Base-by-base conservation (phyloP, 2,329 filamentous ascomycete genomes). In the Cladosporium sp. region DNA sequence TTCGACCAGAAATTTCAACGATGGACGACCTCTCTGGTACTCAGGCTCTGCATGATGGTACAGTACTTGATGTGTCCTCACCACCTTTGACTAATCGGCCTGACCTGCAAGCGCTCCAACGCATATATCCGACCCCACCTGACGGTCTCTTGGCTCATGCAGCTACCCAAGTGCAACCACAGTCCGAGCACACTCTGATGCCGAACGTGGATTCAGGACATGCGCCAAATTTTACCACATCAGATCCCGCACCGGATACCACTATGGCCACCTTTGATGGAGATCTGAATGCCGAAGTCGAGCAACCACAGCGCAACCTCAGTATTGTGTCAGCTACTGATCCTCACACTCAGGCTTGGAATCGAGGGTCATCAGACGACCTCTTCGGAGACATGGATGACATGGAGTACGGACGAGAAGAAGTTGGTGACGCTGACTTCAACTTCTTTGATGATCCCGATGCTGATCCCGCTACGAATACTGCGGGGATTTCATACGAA, bases 391-490 rank as follows among this genome's bases (percentile, higher is more conserved):
- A 90, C 56, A 78, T 88, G 62, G 85, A 80, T 19, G 87, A 89
- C 56, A 78, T 89, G 63, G 85, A 85, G 12, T 90, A 90, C 71
- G 85, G 81, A n/a, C 83, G 85, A n/a, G 81, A 84, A 61, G 83
- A 76, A n/a, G 77, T 93, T n/a, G 91, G 87, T 1, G 90, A 94
- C 64, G 89, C 85, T 5, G 90, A 94, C 67, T 93, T 93, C 69
- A 90, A 83, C 68, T 93, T 92, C 71, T 93, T 93, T 64, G 89
- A 93, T 65, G 85, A 88, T 60, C 79, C 79, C 2, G 75, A 58
- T 20, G 44, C 24, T 10, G 24, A 48, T 12, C 47, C 28, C 12
- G 45, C 20, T 3, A 52, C 34, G 15, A 20, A 22, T 24, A 35
- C 20, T 28, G 35, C 13, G 12, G 34, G 36, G 22, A 15, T 13